A percentile compares a stretch with the other conserved stretches of the same genome.
These are phyloP conservation scores for Trichosporon coremiiforme DNA, from an alignment of 1,284 basidiomycete genomes.

Conservation along the genomic window DNA sequence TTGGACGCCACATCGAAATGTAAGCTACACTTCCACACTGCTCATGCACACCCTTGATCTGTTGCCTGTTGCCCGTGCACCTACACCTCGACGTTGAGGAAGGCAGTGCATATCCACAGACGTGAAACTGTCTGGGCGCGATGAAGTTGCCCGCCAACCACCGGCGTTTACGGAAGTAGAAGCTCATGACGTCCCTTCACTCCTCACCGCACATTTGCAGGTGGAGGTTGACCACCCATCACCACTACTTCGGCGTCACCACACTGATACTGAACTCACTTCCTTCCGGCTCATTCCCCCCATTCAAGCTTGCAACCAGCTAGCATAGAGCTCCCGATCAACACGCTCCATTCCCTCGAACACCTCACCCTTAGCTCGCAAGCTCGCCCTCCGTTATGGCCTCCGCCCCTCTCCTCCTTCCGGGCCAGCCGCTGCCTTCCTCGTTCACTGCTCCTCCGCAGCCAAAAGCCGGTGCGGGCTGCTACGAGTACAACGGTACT, in stretches of 20 bases:
- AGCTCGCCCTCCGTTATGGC: no score
- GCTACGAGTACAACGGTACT: slow-evolving; percentile 68
- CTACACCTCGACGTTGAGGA: no score
- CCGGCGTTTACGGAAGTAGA: slow-evolving; percentile 15
- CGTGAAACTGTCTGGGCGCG: background rate
- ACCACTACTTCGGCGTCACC: background rate
- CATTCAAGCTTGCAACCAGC: no score
- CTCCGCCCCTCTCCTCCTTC: slow-evolving; percentile 61
- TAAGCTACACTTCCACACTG: no score
- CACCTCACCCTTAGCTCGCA: no score
- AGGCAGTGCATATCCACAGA: background rate
- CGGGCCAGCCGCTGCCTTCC: slow-evolving; percentile 75
- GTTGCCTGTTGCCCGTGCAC: no score
- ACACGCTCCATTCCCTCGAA: no score
- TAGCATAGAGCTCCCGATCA: no score
- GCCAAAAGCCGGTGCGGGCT: slow-evolving; percentile 67
- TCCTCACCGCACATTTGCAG: background rate
- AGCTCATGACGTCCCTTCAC: slow-evolving; percentile 16
- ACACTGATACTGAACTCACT: background rate
- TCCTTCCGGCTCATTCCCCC: no score
- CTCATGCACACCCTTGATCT: no score
- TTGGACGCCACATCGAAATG: no score
- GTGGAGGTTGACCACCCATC: slow-evolving; percentile 13
- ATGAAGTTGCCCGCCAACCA: background rate
- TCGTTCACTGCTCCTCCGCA: slow-evolving; percentile 62